A percentile compares a stretch with the other conserved stretches of the same genome.
Evolutionary conservation across 2,329 filamentous ascomycete genomes (phyloP).

Genomic region (Exophiala bonariae): DNA sequence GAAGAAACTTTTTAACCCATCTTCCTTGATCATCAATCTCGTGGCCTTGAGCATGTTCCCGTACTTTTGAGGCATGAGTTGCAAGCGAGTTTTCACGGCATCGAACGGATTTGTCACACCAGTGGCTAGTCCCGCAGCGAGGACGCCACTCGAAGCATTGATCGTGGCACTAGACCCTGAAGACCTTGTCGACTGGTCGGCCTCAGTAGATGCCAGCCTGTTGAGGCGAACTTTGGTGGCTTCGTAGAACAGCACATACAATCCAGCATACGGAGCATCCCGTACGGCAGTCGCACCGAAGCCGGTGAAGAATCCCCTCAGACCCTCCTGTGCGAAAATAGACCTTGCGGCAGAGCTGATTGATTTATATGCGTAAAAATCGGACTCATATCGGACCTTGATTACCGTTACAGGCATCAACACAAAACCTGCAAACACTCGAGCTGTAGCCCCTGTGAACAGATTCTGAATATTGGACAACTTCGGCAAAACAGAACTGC

Average conservation of each 20-base stretch:
- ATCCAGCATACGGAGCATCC: slow-evolving; percentile 93
- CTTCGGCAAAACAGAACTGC: slow-evolving; percentile 69
- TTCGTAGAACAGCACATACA: slow-evolving; percentile 95
- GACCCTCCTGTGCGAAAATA: slow-evolving; percentile 71
- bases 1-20: slow-evolving; percentile 77
- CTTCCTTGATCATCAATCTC: slow-evolving; percentile 75
- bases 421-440: slow-evolving; percentile 82
- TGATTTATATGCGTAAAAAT: slow-evolving; percentile 78
- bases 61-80: slow-evolving; percentile 82
- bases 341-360: slow-evolving; percentile 70
- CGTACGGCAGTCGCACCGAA: slow-evolving; percentile 91
- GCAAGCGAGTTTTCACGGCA: slow-evolving; percentile 90
- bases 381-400: slow-evolving; percentile 94
- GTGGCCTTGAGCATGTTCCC: slow-evolving; percentile 78
- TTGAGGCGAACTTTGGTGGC: slow-evolving; percentile 68
- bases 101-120: slow-evolving; percentile 95
- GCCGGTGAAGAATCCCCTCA: slow-evolving; percentile 85
- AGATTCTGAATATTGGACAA: slow-evolving; percentile 84
- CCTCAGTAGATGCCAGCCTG: slow-evolving; percentile 17
- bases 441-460: slow-evolving; percentile 76
- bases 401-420: slow-evolving; percentile 96
- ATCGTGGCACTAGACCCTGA: slow-evolving; percentile 60
- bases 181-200: slow-evolving; percentile 28
- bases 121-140: slow-evolving; percentile 80
- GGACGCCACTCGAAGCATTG: slow-evolving; percentile 80